A percentile compares a stretch with the other conserved stretches of the same genome.
Conservation (phyloP, 179 eudicot species). For the Beta lomatogona region DNA sequence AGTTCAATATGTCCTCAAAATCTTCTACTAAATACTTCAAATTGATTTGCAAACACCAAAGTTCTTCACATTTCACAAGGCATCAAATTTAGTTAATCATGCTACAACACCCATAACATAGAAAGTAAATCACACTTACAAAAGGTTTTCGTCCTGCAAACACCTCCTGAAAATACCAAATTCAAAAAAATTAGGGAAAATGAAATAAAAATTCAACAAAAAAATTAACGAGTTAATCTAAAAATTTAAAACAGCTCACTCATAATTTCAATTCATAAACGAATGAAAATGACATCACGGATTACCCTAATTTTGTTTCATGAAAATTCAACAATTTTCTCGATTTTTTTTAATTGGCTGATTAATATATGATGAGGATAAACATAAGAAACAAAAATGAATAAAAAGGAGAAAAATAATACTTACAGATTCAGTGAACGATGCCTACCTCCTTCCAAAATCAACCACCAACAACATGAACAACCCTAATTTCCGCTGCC, state of each 20-base stretch:
- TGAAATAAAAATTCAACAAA: no score
- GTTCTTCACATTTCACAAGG: neutral
- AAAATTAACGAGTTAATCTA: no score
- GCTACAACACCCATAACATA: neutral
- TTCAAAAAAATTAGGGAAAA: no score
- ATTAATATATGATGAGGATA: neutral
- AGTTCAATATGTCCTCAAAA: neutral
- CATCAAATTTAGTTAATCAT: neutral
- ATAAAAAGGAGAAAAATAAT: neutral
- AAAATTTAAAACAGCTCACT: no score
- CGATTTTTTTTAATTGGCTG: neutral
- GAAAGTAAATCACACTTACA: constrained; percentile 51
- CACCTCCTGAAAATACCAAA: constrained; percentile 56
- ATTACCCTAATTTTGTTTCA: constrained; percentile 22
- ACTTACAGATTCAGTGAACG: constrained; percentile 37
- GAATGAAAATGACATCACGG: neutral
- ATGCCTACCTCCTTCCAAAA: no score
- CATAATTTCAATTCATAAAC: neutral
- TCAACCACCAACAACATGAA: no score
- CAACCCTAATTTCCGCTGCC: no score
- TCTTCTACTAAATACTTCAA: neutral
- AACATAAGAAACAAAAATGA: no score
- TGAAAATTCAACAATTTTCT: neutral
- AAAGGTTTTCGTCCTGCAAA: constrained; percentile 74
- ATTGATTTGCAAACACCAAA: neutral